phyloP scores from a whole-genome alignment of 768 basidiomycete genomes.

The Hygrophorus russula region DNA sequence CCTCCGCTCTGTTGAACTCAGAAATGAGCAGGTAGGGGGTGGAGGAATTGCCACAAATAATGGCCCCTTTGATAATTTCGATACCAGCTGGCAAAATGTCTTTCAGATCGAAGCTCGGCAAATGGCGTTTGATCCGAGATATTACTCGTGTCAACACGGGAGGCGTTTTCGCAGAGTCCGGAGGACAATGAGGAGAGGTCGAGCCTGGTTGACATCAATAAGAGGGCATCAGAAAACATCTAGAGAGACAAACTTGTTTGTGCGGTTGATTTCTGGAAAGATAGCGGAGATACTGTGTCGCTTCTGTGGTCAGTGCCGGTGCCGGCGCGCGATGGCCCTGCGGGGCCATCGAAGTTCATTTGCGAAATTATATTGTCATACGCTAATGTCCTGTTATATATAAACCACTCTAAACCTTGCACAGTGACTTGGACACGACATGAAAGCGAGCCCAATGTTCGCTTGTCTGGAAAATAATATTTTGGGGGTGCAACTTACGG shows the following conservation, averaged over 20 bases:
- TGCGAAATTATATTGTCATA: constrained; percentile 81
- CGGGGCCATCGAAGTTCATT: constrained; percentile 37
- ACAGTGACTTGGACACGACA: constrained; percentile 75
- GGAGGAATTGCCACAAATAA: constrained; percentile 78
- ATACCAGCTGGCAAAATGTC: constrained; percentile 84
- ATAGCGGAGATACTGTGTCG: no score
- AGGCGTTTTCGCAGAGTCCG: constrained; percentile 21
- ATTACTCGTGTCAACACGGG: constrained; percentile 27
- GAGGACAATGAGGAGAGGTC: neutral
- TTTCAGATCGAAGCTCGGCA: constrained; percentile 67
- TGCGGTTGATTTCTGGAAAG: no score
- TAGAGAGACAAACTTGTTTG: no score
- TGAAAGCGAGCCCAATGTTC: constrained; percentile 29
- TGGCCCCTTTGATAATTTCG: constrained; percentile 64
- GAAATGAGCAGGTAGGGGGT: constrained; percentile 75
- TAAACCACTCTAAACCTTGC: constrained; percentile 86
- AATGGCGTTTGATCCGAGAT: constrained; percentile 44
- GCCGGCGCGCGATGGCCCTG: neutral
- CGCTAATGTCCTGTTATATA: constrained; percentile 84
- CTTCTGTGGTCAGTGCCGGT: no score
- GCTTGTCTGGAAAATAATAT: constrained; percentile 20
- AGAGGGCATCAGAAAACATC: no score
- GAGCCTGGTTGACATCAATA: no score
- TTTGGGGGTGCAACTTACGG: constrained; percentile 3
- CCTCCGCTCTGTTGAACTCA: constrained; percentile 68